Evolutionary conservation across 257 asterid genomes (phyloP).

Genomic region (Nicotiana otophora): DNA sequence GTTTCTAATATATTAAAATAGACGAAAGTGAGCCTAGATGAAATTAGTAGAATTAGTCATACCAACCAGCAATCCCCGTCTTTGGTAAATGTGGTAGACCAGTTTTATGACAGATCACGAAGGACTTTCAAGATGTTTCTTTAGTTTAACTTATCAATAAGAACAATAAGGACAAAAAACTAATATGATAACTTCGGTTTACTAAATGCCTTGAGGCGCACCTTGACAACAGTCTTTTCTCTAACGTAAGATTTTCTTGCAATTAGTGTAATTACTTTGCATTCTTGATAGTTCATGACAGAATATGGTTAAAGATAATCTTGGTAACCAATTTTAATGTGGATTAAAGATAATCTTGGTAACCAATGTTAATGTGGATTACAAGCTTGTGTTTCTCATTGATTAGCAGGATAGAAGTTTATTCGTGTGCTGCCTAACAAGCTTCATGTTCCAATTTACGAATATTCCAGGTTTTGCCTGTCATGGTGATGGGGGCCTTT

Average conservation of each 20-base stretch:
- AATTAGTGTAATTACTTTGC: not conserved
- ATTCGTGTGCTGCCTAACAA: not conserved
- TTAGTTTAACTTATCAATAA: not conserved
- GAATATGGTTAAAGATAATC: not conserved
- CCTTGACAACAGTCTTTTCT: not conserved
- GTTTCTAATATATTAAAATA: not conserved
- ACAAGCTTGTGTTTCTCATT: not conserved
- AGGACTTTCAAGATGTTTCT: not conserved
- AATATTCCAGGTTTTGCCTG: constrained; percentile 69
- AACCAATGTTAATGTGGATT: not conserved
- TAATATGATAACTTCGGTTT: not conserved
- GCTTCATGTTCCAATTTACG: not conserved
- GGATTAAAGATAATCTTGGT: not conserved
- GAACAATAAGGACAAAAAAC: not conserved
- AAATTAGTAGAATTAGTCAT: not conserved
- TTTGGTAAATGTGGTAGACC: not conserved
- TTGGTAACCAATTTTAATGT: not conserved
- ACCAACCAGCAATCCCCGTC: not conserved
- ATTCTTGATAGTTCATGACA: not conserved
- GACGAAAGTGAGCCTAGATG: not conserved
- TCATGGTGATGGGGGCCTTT: constrained; percentile 97
- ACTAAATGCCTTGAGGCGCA: not conserved
- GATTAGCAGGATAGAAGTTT: not conserved
- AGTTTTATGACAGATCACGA: not conserved
- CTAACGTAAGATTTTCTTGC: not conserved